phyloP scores from a whole-genome alignment of 257 asterid species.

The Gynochthodes officinalis region DNA sequence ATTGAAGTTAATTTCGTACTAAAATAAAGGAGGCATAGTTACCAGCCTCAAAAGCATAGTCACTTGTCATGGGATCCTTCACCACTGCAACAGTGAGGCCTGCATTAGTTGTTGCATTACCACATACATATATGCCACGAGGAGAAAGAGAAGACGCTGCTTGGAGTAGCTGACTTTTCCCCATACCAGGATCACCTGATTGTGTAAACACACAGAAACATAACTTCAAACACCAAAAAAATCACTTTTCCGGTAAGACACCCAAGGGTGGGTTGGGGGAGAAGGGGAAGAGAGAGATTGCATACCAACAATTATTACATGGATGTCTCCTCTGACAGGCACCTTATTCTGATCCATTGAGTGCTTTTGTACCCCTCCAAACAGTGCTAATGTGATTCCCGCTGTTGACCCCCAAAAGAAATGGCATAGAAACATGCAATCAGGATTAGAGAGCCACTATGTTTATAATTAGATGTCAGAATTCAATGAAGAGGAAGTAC shows the following conservation, averaged over 20 bases:
- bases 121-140: slow-evolving; percentile 96
- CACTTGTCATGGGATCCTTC: slow-evolving; percentile 87
- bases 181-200: slow-evolving; percentile 99
- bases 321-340: slow-evolving; percentile 98
- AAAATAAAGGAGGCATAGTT: slow-evolving; percentile 15
- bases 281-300: neutral
- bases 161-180: slow-evolving; percentile 95
- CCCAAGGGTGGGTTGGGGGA: too few species aligned
- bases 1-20: neutral
- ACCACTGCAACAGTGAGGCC: slow-evolving; percentile 99
- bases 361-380: slow-evolving; percentile 94
- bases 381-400: slow-evolving; percentile 75
- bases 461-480: neutral
- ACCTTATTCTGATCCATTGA: slow-evolving; percentile 97
- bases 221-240: too few species aligned
- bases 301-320: slow-evolving; percentile 85
- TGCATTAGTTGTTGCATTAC: slow-evolving; percentile 95
- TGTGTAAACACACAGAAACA: too few species aligned
- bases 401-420: slow-evolving; percentile 43
- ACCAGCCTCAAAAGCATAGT: slow-evolving; percentile 99
- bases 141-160: slow-evolving; percentile 99
- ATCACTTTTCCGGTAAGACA: too few species aligned
- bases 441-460: neutral
- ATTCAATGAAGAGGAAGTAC: neutral
- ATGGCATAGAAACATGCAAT: slow-evolving; percentile 1